Evolutionary conservation across 306 rosid genomes (phyloP), one percentile per base, ranked within the genome.

Genomic region (Vicia sativa): DNA sequence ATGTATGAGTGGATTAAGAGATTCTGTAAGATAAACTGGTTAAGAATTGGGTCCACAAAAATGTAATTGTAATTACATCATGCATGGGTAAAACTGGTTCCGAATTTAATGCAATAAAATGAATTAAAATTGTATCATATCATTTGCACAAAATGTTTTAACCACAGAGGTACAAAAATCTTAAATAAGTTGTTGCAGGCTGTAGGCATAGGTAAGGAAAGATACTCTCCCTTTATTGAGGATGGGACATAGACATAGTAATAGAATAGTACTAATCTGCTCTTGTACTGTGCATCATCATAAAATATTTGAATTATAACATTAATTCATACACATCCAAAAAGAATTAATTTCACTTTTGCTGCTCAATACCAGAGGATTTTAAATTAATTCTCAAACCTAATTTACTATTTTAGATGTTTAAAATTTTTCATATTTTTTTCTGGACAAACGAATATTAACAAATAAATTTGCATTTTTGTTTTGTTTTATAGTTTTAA

Each of bases 151-250:
- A 72, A 11, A 46, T 42, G 16, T 42, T 42, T 42, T 11, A 11
- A 42, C 2, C 1, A 6, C 14, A 41, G 70, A 26, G 68, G 65
- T 79, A 73, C 82, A 73, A 73, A 58, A 35, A 49, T 77, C 74
- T 80, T 80, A 80, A 80, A 72, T 72, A 72, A 62, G 78, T 9
- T 72, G 73, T n/a, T n/a, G n/a, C 81, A 67, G 84, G 39, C 5
- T 68, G 74, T 15, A 18, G 71, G 13, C 29, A 57, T 60, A n/a
- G 76, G 77, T 71, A 71, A 81, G 31, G 71, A 16, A 69, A 60
- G 4, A 46, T 46, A 14, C 53, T 46, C 53, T 46, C 53, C 23
- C 78, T 78, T 82, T 82, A 82, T 74, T 71, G 78, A 31, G 29
- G 29, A 61, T 62, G 77, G 83, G 77, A 52, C 83, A 79, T 26